Percentiles rank a stretch among this genome's conserved stretches.
Evolutionary conservation across 805 yeast genomes (phyloP).

Genomic region (Jamesozyma lodderae): DNA sequence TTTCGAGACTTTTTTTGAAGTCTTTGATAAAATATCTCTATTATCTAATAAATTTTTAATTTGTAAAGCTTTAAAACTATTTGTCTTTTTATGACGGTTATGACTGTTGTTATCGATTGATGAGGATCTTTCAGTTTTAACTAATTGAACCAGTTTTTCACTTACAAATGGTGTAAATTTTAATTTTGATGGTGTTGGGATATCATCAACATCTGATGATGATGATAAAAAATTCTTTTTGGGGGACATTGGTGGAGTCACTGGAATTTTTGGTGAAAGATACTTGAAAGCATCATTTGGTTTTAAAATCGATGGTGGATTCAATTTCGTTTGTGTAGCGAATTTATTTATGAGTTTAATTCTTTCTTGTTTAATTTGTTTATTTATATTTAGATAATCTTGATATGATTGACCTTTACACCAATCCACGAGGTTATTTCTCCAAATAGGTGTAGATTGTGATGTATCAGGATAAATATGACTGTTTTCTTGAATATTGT

Average conservation of each 20-base stretch:
- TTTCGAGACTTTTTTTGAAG: conserved; percentile 11
- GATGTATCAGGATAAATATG: conserved; percentile 30
- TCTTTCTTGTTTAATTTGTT: conserved; percentile 2
- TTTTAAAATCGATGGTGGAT: conserved; percentile 22
- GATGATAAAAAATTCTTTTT: not conserved
- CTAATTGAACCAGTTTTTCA: conserved; percentile 22
- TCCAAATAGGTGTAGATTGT: conserved; percentile 26
- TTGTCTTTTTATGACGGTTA: conserved; percentile 26
- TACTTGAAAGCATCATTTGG: conserved; percentile 26
- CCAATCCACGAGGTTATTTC: conserved; percentile 26
- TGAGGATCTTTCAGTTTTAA: conserved; percentile 13
- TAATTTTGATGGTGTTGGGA: not conserved
- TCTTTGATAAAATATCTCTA: conserved; percentile 24
- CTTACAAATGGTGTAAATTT: conserved; percentile 13
- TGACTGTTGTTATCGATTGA: not conserved
- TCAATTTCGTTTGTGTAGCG: not conserved
- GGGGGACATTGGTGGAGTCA: conserved; percentile 28
- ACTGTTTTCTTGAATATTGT: conserved; percentile 25
- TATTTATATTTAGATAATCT: conserved; percentile 21
- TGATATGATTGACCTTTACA: conserved; percentile 28
- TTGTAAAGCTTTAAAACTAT: conserved; percentile 31
- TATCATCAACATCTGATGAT: not conserved
- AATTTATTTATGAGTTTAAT: conserved; percentile 3
- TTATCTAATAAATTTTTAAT: conserved; percentile 25
- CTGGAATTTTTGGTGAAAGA: conserved; percentile 17